Base-by-base conservation (phyloP, 768 basidiomycete genomes). In the Podaxis carcinomalis region DNA sequence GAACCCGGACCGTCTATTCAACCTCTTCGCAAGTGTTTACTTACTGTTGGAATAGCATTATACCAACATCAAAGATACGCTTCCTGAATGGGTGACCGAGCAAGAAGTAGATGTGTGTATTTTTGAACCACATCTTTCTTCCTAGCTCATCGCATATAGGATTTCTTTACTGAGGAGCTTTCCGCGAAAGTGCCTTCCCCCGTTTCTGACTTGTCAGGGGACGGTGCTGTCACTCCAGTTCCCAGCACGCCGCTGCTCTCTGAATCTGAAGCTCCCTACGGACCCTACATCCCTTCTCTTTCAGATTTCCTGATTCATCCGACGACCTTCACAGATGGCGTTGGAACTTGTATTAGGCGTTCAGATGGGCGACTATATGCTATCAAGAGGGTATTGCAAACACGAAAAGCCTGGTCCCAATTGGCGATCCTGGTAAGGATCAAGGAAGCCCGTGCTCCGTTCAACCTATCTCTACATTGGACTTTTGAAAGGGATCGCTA, bases 351-450 rank as follows among this genome's bases (percentile, higher is more conserved):
- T 39, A 47, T 55, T n/a, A 55, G 44, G 28, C 59, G 52, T 4
- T 61, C 59, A 2, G 53, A 61, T 55, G 59, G 59, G 7, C 59
- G 59, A 13, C n/a, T 49, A 11, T 61, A 61, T 50, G 44, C 59
- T 19, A 55, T 61, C 44, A 54, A 55, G 21, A 61, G 44, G n/a
- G 9, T 46, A 11, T 25, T 50, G 10, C 59, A 61, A 27, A 61
- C 59, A 19, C 59, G 51, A 2, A 52, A 49, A 28, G 53, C 59
- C 16, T 61, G 59, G 59, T 35, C 52, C 11, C 52, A 55, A 39
- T 50, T 61, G 59, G 23, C 52, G n/a, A 61, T 61, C 10, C 16
- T 61, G 36, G 32, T 25, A n/a, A 37, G 37, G 23, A n/a, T 55
- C 23, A 61, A 50, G 25, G 44, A 49, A 11, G 46, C 28, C 11